Evolutionary conservation across 2,329 filamentous ascomycete species (phyloP).

Genomic region (Colletotrichum australisinense): DNA sequence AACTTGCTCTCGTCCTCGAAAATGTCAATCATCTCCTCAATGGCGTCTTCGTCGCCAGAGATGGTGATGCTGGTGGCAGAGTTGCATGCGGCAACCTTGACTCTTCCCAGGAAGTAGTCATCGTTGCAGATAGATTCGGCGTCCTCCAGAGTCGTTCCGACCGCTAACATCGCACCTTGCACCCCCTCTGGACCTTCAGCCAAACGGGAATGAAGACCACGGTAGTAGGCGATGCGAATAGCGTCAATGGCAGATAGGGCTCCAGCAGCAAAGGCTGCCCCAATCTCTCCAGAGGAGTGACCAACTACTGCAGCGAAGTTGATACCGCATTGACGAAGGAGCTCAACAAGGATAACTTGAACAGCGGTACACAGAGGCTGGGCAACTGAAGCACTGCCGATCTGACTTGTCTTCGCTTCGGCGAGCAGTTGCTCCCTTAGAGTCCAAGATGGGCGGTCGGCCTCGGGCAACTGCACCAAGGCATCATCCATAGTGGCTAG

Average conservation of each 20-base stretch:
- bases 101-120: conserved; percentile 32
- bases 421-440: conserved; percentile 40
- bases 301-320: conserved; percentile 52
- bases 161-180: conserved; percentile 41
- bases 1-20: conserved; percentile 37
- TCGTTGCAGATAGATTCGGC: conserved; percentile 13
- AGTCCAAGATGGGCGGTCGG: conserved; percentile 40
- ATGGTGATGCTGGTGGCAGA: conserved; percentile 39
- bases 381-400: conserved; percentile 40
- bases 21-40: conserved; percentile 38
- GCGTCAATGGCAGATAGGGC: conserved; percentile 45
- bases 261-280: conserved; percentile 60
- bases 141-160: conserved; percentile 37
- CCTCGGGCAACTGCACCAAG: conserved; percentile 37
- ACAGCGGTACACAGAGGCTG: conserved; percentile 47
- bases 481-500: conserved; percentile 39
- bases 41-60: conserved; percentile 43
- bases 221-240: conserved; percentile 39
- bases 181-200: conserved; percentile 6
- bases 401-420: conserved; percentile 27
- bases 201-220: conserved; percentile 26
- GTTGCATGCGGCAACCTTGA: conserved; percentile 41
- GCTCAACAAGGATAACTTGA: conserved; percentile 44
- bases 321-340: conserved; percentile 45
- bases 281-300: conserved; percentile 63